These are phyloP conservation scores for Aspergillus calidoustus DNA, from an alignment of 2,329 filamentous ascomycete genomes.

Conservation along the genomic window DNA sequence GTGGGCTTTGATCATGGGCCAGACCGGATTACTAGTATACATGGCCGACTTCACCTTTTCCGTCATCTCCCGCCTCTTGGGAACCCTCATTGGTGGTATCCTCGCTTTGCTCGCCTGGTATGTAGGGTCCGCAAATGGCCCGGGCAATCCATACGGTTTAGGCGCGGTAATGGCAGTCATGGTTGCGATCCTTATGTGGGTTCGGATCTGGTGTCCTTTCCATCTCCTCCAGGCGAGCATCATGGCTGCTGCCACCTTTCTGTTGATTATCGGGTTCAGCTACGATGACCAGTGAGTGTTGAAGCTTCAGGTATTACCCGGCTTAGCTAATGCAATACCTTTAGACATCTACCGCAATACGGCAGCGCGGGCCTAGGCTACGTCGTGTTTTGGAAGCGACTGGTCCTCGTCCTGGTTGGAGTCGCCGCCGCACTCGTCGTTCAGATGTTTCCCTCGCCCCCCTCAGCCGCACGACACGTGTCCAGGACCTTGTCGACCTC, in stretches of 20 bases:
- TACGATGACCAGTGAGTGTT: constrained; percentile 50
- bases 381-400: constrained; percentile 54
- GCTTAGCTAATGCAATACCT: background rate
- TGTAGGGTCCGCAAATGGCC: constrained; percentile 54
- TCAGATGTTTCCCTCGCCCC: constrained; percentile 53
- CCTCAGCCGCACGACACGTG: constrained; percentile 52
- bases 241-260: constrained; percentile 50
- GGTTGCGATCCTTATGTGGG: constrained; percentile 40
- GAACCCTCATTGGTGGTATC: constrained; percentile 55
- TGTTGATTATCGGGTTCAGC: constrained; percentile 54
- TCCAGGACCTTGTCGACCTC: constrained; percentile 52
- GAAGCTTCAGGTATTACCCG: no score
- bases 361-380: constrained; percentile 56
- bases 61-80: constrained; percentile 46
- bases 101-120: constrained; percentile 57
- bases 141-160: constrained; percentile 57
- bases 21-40: constrained; percentile 55
- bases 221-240: constrained; percentile 38
- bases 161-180: constrained; percentile 47
- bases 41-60: constrained; percentile 58
- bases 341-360: constrained; percentile 47
- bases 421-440: constrained; percentile 51
- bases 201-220: constrained; percentile 39
- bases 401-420: constrained; percentile 51
- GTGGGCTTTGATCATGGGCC: constrained; percentile 58